Evolutionary conservation across 257 asterid species (phyloP), one percentile per base, ranked within the genome.

Genomic region (Penstemon davidsonii): DNA sequence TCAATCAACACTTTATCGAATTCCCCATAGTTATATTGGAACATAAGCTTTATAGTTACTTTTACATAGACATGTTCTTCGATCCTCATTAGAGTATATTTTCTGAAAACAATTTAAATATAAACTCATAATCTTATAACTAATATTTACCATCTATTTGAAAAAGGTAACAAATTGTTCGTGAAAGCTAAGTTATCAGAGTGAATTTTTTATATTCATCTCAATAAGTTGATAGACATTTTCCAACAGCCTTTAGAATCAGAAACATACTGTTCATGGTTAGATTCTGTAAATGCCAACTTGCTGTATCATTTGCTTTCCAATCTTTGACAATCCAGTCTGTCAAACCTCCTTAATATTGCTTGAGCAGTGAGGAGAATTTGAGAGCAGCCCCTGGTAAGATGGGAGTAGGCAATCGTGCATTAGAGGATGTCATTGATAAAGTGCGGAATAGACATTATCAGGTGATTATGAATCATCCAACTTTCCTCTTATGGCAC

Each of bases 321-420:
- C 18, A 41, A 54, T 51, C 68, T 59, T 40, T 59, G 50, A 56
- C 69, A 56, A 33, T 50, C 58, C 19, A 51, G 65, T 69, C 54
- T 4, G 10, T 51, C 51, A 2, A 73, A 73, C 54, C 68, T 67
- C 19, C 18, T 64, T 39, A 47, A 18, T 73, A 51, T 76, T 75
- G 73, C 68, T 73, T 78, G 80, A 79, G 70, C 88, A 91, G 98
- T 79, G 93, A 82, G 78, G 96, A 91, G 64, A 91, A 91, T 75
- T 75, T 89, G 85, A 87, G 90, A 81, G 98, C 92, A 76, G 98
- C 95, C 18, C 94, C 89, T 66, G 78, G 76, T 72, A 89, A 70
- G 75, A 87, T 91, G 96, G 96, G 98, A 54, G 96, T 89, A 51
- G 75, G 78, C 78, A 85, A 46, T 83, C 89, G 89, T 62, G 73